Evolutionary conservation across 2,329 filamentous ascomycete genomes (phyloP).

Genomic region (Fusarium vanettenii): DNA sequence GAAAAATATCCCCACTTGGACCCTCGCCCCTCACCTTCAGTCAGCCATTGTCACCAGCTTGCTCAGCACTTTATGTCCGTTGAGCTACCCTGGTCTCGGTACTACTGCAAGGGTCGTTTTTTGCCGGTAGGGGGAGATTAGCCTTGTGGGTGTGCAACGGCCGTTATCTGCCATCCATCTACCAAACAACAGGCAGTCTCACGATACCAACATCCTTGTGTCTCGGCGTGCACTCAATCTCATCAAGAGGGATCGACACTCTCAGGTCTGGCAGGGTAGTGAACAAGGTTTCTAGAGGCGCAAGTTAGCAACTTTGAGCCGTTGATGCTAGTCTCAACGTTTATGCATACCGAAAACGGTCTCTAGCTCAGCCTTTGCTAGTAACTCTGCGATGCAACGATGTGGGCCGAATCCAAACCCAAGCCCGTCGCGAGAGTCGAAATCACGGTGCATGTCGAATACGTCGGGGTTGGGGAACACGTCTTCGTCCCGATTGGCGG

Average conservation of each 20-base stretch:
- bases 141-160: not conserved
- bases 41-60: conserved; percentile 27
- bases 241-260: conserved; percentile 52
- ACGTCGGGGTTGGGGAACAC: conserved; percentile 53
- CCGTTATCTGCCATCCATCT: conserved; percentile 1
- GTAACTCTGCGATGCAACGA: conserved; percentile 58
- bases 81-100: not conserved
- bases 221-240: conserved; percentile 54
- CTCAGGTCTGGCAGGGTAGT: conserved; percentile 53
- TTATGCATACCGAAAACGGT: conserved; percentile 55
- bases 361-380: conserved; percentile 56
- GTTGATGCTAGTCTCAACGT: not conserved
- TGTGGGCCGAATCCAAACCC: conserved; percentile 61
- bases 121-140: not conserved
- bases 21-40: conserved; percentile 13
- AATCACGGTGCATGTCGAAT: conserved; percentile 57
- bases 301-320: not conserved
- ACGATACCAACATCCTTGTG: conserved; percentile 55
- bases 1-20: conserved; percentile 6
- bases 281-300: conserved; percentile 50
- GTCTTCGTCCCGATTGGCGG: conserved; percentile 59
- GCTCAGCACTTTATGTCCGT: conserved; percentile 17
- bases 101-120: not conserved
- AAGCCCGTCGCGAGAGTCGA: conserved; percentile 48
- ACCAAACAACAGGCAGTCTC: conserved; percentile 52